These are phyloP conservation scores for Lactarius indigo DNA, from an alignment of 768 basidiomycete genomes.

Conservation along the genomic window DNA sequence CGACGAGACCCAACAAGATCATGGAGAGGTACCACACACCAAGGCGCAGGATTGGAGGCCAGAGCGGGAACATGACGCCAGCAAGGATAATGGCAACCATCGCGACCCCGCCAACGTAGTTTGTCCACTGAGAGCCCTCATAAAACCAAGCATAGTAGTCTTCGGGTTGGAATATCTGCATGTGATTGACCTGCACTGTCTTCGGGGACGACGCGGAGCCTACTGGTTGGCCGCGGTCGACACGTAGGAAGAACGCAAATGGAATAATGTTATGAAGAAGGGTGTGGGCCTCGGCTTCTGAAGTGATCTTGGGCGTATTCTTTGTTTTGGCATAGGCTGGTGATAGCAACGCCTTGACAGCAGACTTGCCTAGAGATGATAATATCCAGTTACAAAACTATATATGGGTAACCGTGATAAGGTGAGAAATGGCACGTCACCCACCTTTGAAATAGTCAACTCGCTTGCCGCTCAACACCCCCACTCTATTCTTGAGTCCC, in stretches of 20 bases:
- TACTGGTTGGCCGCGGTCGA: conserved; percentile 67
- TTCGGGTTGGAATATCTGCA: conserved; percentile 72
- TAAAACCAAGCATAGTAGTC: conserved; percentile 98
- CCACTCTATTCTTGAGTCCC: conserved; percentile 85
- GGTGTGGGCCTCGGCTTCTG: conserved; percentile 69
- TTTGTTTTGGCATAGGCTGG: conserved; percentile 91
- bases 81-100: conserved; percentile 95
- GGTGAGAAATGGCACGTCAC: conserved; percentile 22
- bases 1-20: conserved; percentile 82
- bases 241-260: conserved; percentile 89
- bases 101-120: conserved; percentile 81
- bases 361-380: conserved; percentile 71
- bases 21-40: conserved; percentile 97
- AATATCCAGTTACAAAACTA: conserved; percentile 5
- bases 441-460: conserved; percentile 98
- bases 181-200: conserved; percentile 71
- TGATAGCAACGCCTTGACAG: conserved; percentile 86
- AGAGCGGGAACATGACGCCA: conserved; percentile 98
- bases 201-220: conserved; percentile 76
- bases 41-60: conserved; percentile 89
- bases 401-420: conserved; percentile 13
- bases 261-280: conserved; percentile 70
- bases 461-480: conserved; percentile 90
- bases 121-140: conserved; percentile 90
- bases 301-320: conserved; percentile 66